Percentiles rank a stretch among this genome's conserved stretches.
These are phyloP conservation scores for Aspergillus phoenicis DNA, from an alignment of 2,329 filamentous ascomycete species.

Conservation along the genomic window DNA sequence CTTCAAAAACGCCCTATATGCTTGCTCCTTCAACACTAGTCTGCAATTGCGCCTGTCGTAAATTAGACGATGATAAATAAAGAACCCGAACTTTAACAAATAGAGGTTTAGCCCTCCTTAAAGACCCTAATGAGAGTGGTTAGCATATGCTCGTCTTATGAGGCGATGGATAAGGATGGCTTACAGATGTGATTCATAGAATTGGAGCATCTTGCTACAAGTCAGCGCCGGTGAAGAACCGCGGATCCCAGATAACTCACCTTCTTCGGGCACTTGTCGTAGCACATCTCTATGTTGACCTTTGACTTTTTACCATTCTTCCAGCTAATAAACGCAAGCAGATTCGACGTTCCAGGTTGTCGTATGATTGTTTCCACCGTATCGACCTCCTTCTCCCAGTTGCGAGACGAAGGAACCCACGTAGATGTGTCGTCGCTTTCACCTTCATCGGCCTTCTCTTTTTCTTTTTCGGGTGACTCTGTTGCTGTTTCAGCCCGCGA, in stretches of 20 bases:
- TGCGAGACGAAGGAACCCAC: conserved; percentile 45
- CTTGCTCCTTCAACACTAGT: conserved; percentile 5
- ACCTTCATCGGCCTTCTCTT: not conserved
- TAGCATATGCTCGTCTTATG: conserved; percentile 10
- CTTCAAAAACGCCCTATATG: conserved; percentile 20
- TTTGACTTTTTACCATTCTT: conserved; percentile 49
- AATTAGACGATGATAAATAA: conserved; percentile 1
- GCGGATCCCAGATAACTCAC: conserved; percentile 26
- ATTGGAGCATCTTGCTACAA: conserved; percentile 47
- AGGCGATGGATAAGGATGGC: conserved; percentile 15
- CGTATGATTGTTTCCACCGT: conserved; percentile 48
- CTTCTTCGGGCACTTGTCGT: conserved; percentile 47
- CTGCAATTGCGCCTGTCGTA: not conserved
- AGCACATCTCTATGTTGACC: conserved; percentile 44
- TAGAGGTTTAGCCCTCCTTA: conserved; percentile 31
- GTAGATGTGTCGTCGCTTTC: conserved; percentile 15
- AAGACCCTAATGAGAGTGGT: conserved; percentile 35
- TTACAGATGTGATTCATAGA: conserved; percentile 54
- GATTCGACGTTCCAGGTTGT: conserved; percentile 33
- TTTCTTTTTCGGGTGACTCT: conserved; percentile 1
- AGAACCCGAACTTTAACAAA: not conserved
- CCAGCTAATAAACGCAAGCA: conserved; percentile 48
- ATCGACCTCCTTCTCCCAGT: conserved; percentile 48
- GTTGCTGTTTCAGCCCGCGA: not conserved
- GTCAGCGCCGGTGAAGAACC: conserved; percentile 16